These are phyloP conservation scores for Penicillium atrosanguineum DNA, from an alignment of 495 filamentous ascomycete species.

Conservation along the genomic window DNA sequence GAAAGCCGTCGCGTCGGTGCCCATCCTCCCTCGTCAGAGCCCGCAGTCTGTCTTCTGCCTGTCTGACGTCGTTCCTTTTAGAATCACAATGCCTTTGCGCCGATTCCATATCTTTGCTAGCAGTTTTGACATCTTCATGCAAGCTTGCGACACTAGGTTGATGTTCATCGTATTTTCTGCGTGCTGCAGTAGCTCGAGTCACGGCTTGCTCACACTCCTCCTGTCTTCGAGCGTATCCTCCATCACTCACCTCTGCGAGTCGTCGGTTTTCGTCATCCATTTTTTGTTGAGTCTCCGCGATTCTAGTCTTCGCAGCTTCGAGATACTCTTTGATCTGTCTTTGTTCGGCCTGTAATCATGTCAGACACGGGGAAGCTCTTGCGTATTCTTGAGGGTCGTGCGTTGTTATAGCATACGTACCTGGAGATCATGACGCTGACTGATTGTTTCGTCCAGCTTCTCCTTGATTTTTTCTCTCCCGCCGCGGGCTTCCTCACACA, in stretches of 20 bases:
- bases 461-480: constrained; percentile 41
- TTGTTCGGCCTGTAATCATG: constrained; percentile 44
- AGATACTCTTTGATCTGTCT: constrained; percentile 48
- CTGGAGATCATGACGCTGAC: constrained; percentile 43
- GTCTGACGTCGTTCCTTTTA: constrained; percentile 38
- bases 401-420: constrained; percentile 25
- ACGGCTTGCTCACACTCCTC: constrained; percentile 45
- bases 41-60: constrained; percentile 45
- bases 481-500: constrained; percentile 43
- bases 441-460: constrained; percentile 38
- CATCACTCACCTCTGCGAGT: constrained; percentile 52
- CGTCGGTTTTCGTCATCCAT: constrained; percentile 48
- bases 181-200: constrained; percentile 30
- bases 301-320: constrained; percentile 39
- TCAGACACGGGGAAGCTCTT: neutral
- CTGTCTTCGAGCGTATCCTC: constrained; percentile 48
- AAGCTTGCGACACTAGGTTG: constrained; percentile 22
- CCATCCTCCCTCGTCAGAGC: constrained; percentile 53
- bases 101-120: constrained; percentile 30
- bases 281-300: constrained; percentile 38
- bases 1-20: constrained; percentile 53
- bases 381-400: constrained; percentile 2
- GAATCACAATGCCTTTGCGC: constrained; percentile 22
- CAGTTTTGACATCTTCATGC: constrained; percentile 35
- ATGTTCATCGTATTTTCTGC: constrained; percentile 31